Conservation (phyloP, 2,329 filamentous ascomycete species). For the Sporothrix protearum region DNA sequence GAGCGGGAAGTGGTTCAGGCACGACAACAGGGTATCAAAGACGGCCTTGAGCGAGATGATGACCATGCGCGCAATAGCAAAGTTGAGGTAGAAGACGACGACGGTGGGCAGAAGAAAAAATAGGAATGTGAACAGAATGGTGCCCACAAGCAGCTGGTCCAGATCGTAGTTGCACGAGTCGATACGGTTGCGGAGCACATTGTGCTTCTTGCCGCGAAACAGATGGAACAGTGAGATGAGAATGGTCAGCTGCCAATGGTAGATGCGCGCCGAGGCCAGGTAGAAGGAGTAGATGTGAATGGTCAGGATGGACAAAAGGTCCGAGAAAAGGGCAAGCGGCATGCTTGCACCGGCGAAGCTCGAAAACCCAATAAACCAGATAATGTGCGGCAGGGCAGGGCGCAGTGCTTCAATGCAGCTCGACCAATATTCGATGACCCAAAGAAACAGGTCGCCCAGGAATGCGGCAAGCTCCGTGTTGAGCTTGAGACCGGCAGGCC, state of each 20-base stretch:
- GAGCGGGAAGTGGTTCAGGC: conserved; percentile 93
- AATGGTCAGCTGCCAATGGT: conserved; percentile 97
- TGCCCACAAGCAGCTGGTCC: conserved; percentile 92
- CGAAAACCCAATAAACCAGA: conserved; percentile 90
- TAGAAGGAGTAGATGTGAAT: conserved; percentile 98
- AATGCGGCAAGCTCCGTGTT: conserved; percentile 94
- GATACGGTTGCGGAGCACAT: conserved; percentile 93
- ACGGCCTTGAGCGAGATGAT: conserved; percentile 91
- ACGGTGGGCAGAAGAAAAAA: conserved; percentile 95
- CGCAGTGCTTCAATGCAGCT: conserved; percentile 73
- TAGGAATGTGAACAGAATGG: conserved; percentile 90
- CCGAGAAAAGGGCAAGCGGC: conserved; percentile 93
- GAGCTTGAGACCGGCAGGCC: conserved; percentile 89
- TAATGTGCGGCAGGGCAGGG: conserved; percentile 77
- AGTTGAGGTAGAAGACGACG: conserved; percentile 93
- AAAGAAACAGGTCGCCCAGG: conserved; percentile 89
- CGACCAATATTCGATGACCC: conserved; percentile 98
- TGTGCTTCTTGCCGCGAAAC: conserved; percentile 96
- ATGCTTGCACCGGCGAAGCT: conserved; percentile 95
- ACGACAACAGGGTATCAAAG: conserved; percentile 88
- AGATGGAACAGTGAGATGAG: conserved; percentile 97
- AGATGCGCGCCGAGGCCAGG: conserved; percentile 92
- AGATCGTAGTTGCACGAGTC: conserved; percentile 98
- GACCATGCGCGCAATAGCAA: conserved; percentile 87
- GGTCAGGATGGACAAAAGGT: conserved; percentile 85